A percentile compares a stretch with the other conserved stretches of the same genome.
Conservation (phyloP, 1,139 yeast species). For the Scheffersomyces stambukii region DNA sequence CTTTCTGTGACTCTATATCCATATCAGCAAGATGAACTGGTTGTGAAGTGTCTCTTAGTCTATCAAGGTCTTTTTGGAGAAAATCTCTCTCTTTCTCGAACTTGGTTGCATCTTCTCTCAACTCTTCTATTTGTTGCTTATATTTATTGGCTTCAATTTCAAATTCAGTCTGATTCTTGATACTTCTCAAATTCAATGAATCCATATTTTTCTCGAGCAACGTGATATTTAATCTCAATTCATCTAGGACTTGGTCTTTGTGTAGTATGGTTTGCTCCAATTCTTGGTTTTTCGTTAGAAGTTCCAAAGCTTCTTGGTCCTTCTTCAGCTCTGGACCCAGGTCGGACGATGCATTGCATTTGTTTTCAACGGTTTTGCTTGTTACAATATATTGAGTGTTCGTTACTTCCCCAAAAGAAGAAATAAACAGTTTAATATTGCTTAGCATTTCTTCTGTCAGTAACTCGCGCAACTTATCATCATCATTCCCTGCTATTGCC, state of each 20-base stretch:
- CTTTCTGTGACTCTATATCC: conserved; percentile 33
- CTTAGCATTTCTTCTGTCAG: too few relatives aligned
- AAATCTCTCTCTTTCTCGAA: conserved; percentile 15
- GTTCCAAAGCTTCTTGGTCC: too few relatives aligned
- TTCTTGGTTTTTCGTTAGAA: too few relatives aligned
- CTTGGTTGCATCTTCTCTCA: conserved; percentile 8
- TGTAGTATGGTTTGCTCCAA: conserved; percentile 16
- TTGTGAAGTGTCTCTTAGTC: conserved; percentile 12
- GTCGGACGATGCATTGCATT: too few relatives aligned
- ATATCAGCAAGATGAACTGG: conserved; percentile 10
- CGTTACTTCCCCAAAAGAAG: too few relatives aligned
- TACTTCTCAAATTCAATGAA: conserved; percentile 22
- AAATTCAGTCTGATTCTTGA: conserved; percentile 14
- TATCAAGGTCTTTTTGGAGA: conserved; percentile 16
- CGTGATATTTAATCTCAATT: conserved; percentile 36
- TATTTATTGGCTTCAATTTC: conserved; percentile 19
- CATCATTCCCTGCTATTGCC: too few relatives aligned
- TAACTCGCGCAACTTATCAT: too few relatives aligned
- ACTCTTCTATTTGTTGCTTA: conserved; percentile 9
- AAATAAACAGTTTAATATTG: too few relatives aligned
- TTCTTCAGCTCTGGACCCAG: too few relatives aligned
- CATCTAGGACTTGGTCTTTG: conserved; percentile 33
- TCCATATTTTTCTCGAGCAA: conserved; percentile 40
- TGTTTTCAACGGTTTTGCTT: too few relatives aligned
- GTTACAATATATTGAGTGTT: too few relatives aligned